These are phyloP conservation scores for Microdochium paspali DNA, from an alignment of 2,329 filamentous ascomycete genomes.

Conservation along the genomic window DNA sequence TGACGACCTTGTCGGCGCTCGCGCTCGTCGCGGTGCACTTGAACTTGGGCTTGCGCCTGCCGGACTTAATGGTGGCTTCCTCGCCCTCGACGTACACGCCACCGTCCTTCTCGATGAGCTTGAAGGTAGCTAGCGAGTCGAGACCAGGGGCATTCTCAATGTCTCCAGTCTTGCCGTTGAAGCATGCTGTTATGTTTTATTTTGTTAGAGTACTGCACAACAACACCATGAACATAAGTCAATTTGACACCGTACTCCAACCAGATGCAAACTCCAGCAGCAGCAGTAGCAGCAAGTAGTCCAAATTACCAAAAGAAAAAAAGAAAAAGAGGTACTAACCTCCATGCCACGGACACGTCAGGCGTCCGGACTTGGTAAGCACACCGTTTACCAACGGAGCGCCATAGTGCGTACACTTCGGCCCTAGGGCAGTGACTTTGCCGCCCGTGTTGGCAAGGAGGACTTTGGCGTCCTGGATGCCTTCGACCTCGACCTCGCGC, in stretches of 20 bases:
- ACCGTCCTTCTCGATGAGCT: conserved; percentile 70
- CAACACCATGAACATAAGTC: too few species aligned
- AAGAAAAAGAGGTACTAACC: conserved; percentile 40
- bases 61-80: conserved; percentile 67
- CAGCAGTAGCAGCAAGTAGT: too few species aligned
- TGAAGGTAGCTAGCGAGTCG: conserved; percentile 76
- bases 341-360: conserved; percentile 96
- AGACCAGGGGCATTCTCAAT: conserved; percentile 91
- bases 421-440: conserved; percentile 67
- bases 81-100: conserved; percentile 78
- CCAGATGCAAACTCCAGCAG: too few species aligned
- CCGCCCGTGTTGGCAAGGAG: conserved; percentile 72
- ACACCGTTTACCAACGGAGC: conserved; percentile 83
- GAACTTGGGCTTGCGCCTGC: conserved; percentile 63
- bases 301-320: neutral
- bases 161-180: conserved; percentile 80
- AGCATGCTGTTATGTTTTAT: conserved; percentile 61
- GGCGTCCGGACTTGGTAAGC: conserved; percentile 66
- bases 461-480: conserved; percentile 77
- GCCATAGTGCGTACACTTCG: conserved; percentile 87
- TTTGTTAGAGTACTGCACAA: too few species aligned
- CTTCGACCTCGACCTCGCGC: conserved; percentile 83
- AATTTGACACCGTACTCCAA: too few species aligned
- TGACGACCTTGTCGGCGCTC: conserved; percentile 60
- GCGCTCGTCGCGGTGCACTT: conserved; percentile 49